Percentiles rank a stretch among this genome's conserved stretches.
These are phyloP conservation scores for Camellia sinensis DNA, from an alignment of 148 eudicot genomes.

Conservation along the genomic window DNA sequence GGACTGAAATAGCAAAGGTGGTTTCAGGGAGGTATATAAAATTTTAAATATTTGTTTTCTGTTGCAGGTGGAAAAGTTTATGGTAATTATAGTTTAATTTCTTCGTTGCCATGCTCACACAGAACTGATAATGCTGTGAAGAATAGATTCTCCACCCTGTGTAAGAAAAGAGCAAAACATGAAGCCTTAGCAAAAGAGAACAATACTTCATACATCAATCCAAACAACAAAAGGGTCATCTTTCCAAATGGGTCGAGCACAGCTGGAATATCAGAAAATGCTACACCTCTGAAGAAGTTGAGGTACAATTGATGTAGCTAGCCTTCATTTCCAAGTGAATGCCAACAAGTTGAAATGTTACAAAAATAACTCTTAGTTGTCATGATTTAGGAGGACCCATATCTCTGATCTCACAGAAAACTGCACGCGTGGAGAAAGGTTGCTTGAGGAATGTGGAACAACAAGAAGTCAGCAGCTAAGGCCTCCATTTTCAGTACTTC, in stretches of 20 bases:
- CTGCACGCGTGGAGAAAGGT: constrained; percentile 27
- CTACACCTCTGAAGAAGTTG: constrained; percentile 46
- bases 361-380: constrained; percentile 7
- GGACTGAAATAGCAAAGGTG: constrained; percentile 99
- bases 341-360: neutral
- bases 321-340: neutral
- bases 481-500: constrained; percentile 64
- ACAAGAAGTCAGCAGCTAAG: constrained; percentile 39
- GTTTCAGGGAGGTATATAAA: constrained; percentile 82
- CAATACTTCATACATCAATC: constrained; percentile 35
- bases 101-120: constrained; percentile 7
- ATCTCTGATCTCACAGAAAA: constrained; percentile 37
- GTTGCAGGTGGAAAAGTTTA: neutral
- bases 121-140: constrained; percentile 98
- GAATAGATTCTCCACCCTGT: constrained; percentile 81
- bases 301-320: constrained; percentile 37
- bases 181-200: constrained; percentile 77
- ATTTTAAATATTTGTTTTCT: neutral
- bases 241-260: constrained; percentile 28
- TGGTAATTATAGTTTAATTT: neutral
- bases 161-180: constrained; percentile 77
- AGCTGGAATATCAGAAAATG: constrained; percentile 33
- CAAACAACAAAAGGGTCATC: constrained; percentile 68
- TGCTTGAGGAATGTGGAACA: constrained; percentile 30
- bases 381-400: constrained; percentile 46